phyloP scores from a whole-genome alignment of 345 rosid genomes.

The Eucalyptus victrix region DNA sequence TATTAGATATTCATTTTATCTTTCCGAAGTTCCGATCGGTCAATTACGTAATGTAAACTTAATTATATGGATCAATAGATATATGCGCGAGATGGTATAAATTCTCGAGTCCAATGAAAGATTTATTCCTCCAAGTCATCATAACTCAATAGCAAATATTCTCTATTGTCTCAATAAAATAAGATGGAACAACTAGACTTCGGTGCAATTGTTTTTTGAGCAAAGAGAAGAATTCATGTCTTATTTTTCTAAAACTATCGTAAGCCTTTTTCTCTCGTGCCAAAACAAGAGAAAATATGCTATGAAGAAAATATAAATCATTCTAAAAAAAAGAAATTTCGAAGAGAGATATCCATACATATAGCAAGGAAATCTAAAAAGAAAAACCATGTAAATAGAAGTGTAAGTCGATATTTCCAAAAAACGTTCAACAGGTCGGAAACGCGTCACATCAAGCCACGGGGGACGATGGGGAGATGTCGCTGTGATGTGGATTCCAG shows the following conservation, averaged over 20 bases:
- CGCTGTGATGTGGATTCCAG: not conserved
- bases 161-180: not conserved
- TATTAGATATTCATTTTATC: not conserved
- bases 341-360: not conserved
- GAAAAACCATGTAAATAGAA: not conserved
- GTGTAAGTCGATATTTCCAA: not conserved
- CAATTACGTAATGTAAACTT: not conserved
- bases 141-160: not conserved
- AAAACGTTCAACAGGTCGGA: not conserved
- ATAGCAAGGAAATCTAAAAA: not conserved
- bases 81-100: not conserved
- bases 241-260: not conserved
- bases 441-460: not conserved
- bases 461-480: not conserved
- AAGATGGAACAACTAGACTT: not conserved
- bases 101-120: not conserved
- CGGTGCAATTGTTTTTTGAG: fast-evolving
- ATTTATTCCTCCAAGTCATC: not conserved
- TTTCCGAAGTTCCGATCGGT: fast-evolving
- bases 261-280: no score
- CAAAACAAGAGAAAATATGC: not conserved
- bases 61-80: not conserved
- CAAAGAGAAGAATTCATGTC: not conserved
- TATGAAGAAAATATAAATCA: not conserved
- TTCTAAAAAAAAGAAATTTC: not conserved